phyloP scores from a whole-genome alignment of 177 flowering plant genomes.

The Telopea speciosissima region DNA sequence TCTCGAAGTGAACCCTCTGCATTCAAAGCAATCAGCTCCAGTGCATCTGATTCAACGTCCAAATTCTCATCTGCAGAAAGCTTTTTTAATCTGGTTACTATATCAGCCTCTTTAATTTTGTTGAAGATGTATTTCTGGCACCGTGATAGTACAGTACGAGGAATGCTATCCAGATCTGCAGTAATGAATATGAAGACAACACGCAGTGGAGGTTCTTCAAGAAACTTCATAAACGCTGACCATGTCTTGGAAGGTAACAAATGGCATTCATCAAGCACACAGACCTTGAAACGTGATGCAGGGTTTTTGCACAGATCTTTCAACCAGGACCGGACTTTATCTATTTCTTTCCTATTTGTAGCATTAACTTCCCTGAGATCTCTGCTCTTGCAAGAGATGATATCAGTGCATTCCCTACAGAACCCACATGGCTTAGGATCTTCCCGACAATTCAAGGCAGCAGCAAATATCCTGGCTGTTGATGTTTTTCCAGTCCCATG shows the following conservation, averaged over 20 bases:
- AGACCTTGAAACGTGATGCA: slow-evolving; percentile 45
- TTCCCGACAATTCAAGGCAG: slow-evolving; percentile 77
- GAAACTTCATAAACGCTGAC: slow-evolving; percentile 71
- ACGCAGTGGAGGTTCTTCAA: slow-evolving; percentile 66
- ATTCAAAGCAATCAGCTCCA: slow-evolving; percentile 82
- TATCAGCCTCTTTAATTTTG: slow-evolving; percentile 77
- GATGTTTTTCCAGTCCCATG: slow-evolving; percentile 93
- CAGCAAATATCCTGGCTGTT: slow-evolving; percentile 74
- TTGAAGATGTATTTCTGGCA: slow-evolving; percentile 87
- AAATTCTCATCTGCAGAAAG: slow-evolving; percentile 64
- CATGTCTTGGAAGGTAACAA: slow-evolving; percentile 74
- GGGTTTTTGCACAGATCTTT: slow-evolving; percentile 32
- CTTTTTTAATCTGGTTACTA: slow-evolving; percentile 57
- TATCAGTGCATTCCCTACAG: slow-evolving; percentile 67
- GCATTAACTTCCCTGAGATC: slow-evolving; percentile 68
- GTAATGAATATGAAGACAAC: slow-evolving; percentile 84
- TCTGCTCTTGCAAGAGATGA: slow-evolving; percentile 50
- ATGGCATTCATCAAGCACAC: slow-evolving; percentile 88
- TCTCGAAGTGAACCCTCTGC: slow-evolving; percentile 95
- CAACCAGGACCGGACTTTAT: slow-evolving; percentile 41
- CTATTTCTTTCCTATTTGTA: slow-evolving; percentile 55
- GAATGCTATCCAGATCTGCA: slow-evolving; percentile 78
- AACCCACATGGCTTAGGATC: slow-evolving; percentile 79
- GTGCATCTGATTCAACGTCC: slow-evolving; percentile 75
- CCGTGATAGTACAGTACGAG: slow-evolving; percentile 68